phyloP scores from a whole-genome alignment of 2,329 filamentous ascomycete species.

The Aspergillus quadricinctus region DNA sequence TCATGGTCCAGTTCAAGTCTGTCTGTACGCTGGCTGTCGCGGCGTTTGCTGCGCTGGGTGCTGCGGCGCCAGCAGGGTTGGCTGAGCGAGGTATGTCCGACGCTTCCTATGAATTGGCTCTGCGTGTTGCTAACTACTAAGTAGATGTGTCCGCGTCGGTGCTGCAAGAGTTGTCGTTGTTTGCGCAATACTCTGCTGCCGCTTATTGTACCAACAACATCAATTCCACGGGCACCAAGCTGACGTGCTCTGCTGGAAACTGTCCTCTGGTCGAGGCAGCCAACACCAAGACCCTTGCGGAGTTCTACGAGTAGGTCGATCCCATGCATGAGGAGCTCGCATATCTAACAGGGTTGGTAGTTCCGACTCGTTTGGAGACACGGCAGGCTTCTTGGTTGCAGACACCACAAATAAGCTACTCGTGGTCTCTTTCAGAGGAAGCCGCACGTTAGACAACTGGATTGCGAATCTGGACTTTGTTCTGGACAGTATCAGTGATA shows the following conservation, averaged over 20 bases:
- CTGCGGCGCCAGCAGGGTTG: slow-evolving; percentile 18
- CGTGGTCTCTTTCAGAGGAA: slow-evolving; percentile 36
- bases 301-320: slow-evolving; percentile 45
- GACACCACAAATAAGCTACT: slow-evolving; percentile 41
- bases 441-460: slow-evolving; percentile 27
- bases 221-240: slow-evolving; percentile 38
- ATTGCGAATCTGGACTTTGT: slow-evolving; percentile 30
- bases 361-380: slow-evolving; percentile 30
- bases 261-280: slow-evolving; percentile 48
- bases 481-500: slow-evolving; percentile 24
- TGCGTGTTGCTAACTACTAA: background rate
- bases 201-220: slow-evolving; percentile 50
- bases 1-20: background rate
- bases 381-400: slow-evolving; percentile 45
- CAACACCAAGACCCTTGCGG: slow-evolving; percentile 42
- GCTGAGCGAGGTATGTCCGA: background rate
- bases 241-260: slow-evolving; percentile 44
- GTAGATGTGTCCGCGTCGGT: slow-evolving; percentile 38
- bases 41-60: slow-evolving; percentile 10
- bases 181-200: slow-evolving; percentile 51
- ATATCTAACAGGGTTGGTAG: background rate
- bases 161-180: slow-evolving; percentile 42
- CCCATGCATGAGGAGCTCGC: background rate
- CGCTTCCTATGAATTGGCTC: background rate
- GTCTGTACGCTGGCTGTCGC: slow-evolving; percentile 6